Evolutionary conservation across 805 yeast species (phyloP).

Genomic region (Scheffersomyces amazonensis): DNA sequence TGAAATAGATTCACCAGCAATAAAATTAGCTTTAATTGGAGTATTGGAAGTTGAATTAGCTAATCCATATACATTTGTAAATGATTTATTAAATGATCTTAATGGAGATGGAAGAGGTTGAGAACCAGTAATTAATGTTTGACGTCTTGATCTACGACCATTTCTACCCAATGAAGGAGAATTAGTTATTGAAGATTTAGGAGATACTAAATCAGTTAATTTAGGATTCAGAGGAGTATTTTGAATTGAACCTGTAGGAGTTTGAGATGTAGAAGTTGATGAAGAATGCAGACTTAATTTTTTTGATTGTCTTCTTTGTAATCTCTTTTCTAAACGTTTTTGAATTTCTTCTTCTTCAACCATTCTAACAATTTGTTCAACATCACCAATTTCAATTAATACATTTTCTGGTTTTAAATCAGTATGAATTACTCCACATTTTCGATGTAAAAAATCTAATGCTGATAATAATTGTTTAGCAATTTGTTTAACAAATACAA

Average conservation of each 20-base stretch:
- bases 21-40: constrained; percentile 23
- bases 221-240: constrained; percentile 2
- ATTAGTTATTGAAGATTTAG: constrained; percentile 7
- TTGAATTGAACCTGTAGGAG: constrained; percentile 12
- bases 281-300: background rate
- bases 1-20: background rate
- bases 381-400: constrained; percentile 77
- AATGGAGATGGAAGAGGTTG: constrained; percentile 92
- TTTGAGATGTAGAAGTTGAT: constrained; percentile 11
- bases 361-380: constrained; percentile 69
- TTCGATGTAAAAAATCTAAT: constrained; percentile 67
- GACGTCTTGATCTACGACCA: constrained; percentile 60
- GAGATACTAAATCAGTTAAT: background rate
- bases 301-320: constrained; percentile 36
- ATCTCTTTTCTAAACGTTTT: constrained; percentile 39
- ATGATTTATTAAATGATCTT: constrained; percentile 49
- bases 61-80: constrained; percentile 33
- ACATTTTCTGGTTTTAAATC: constrained; percentile 76
- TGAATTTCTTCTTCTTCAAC: constrained; percentile 60
- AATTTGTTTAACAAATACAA: constrained; percentile 72
- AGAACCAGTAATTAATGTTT: constrained; percentile 81
- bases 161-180: constrained; percentile 41
- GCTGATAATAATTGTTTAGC: constrained; percentile 75
- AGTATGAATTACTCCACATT: constrained; percentile 72
- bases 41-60: constrained; percentile 40